Percentiles rank a stretch among this genome's conserved stretches.
phyloP scores from a whole-genome alignment of 2,329 filamentous ascomycete species.

The Botrytis galanthina region DNA sequence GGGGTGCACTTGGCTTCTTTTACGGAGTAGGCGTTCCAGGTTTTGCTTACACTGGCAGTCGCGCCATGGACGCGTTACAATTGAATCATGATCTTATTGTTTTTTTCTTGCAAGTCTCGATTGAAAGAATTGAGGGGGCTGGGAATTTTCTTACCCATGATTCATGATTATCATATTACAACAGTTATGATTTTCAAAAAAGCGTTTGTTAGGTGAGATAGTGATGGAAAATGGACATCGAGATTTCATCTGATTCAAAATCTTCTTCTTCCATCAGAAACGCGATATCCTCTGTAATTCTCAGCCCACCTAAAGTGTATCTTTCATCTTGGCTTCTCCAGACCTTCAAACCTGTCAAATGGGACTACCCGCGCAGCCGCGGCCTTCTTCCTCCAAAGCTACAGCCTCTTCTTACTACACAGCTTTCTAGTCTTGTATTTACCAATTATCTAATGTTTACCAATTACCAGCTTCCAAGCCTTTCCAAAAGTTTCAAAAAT shows the following conservation, averaged over 20 bases:
- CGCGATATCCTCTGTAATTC: constrained; percentile 1
- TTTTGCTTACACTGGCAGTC: background rate
- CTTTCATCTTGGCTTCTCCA: background rate
- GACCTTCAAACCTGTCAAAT: constrained; percentile 16
- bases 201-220: background rate
- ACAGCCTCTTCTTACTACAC: background rate
- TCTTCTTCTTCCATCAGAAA: background rate
- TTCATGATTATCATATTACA: background rate
- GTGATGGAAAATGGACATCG: background rate
- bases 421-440: background rate
- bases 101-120: background rate
- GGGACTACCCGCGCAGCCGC: constrained; percentile 21
- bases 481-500: background rate
- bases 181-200: constrained; percentile 4
- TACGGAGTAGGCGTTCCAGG: background rate
- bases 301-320: background rate
- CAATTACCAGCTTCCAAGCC: background rate
- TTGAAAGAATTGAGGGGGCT: constrained; percentile 16
- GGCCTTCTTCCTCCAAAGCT: background rate
- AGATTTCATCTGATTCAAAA: constrained; percentile 5
- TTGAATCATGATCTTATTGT: constrained; percentile 7
- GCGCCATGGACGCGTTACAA: constrained; percentile 1
- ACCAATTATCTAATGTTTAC: background rate
- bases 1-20: constrained; percentile 3
- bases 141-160: constrained; percentile 6